Conservation (phyloP, 2,329 filamentous ascomycete genomes). For the Lecanicillium sp. region DNA sequence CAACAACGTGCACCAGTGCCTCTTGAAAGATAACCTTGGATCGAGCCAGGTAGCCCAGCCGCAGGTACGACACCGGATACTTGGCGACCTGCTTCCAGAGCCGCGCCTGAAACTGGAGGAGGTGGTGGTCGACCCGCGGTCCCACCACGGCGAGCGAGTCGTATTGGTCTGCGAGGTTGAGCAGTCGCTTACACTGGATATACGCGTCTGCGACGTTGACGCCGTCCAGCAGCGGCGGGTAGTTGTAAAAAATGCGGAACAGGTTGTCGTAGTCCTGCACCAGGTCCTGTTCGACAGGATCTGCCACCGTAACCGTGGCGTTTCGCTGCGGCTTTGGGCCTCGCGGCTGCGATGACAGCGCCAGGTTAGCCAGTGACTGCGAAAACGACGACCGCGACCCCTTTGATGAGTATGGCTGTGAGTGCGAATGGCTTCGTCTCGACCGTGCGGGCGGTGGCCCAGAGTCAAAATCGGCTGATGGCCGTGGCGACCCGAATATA, state of each 20-base stretch:
- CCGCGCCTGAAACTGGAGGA: slow-evolving; percentile 82
- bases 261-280: slow-evolving; percentile 93
- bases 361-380: slow-evolving; percentile 77
- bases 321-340: slow-evolving; percentile 27
- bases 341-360: slow-evolving; percentile 34
- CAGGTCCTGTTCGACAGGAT: slow-evolving; percentile 62
- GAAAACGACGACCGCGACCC: slow-evolving; percentile 52
- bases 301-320: slow-evolving; percentile 30
- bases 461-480: slow-evolving; percentile 40
- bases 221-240: slow-evolving; percentile 71
- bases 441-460: slow-evolving; percentile 19
- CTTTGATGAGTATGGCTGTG: slow-evolving; percentile 21
- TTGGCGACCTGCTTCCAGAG: slow-evolving; percentile 96
- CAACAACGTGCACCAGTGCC: slow-evolving; percentile 87
- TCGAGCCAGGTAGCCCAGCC: slow-evolving; percentile 77
- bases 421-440: slow-evolving; percentile 42
- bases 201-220: slow-evolving; percentile 90
- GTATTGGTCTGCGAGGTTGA: slow-evolving; percentile 88
- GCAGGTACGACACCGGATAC: slow-evolving; percentile 87
- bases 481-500: slow-evolving; percentile 20
- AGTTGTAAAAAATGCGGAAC: slow-evolving; percentile 94
- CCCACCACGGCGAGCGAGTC: slow-evolving; percentile 84
- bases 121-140: slow-evolving; percentile 84
- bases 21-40: slow-evolving; percentile 80
- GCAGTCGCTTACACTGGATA: slow-evolving; percentile 84